Percentiles rank a stretch among this genome's conserved stretches.
Evolutionary conservation across 352 stramenopile genomes (phyloP).

Genomic region (Thraustotheca clavata): DNA sequence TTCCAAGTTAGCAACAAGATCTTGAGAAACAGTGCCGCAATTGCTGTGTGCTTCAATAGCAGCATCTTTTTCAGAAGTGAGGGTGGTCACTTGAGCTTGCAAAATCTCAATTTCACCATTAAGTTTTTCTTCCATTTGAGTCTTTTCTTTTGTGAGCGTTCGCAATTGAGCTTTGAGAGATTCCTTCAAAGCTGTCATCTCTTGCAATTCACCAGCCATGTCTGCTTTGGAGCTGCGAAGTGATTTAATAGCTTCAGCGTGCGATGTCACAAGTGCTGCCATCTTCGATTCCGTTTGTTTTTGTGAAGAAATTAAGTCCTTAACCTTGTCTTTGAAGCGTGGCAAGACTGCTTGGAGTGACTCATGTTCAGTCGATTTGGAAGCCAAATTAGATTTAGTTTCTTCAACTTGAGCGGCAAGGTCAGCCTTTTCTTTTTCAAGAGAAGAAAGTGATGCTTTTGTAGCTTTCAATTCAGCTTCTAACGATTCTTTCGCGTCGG

Average conservation of each 20-base stretch:
- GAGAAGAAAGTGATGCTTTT: not conserved
- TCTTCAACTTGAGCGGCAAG: not conserved
- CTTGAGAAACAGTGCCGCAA: not conserved
- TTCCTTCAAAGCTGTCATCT: not conserved
- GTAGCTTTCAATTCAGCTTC: not conserved
- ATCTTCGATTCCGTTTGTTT: not conserved
- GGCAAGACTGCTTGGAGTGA: constrained; percentile 1
- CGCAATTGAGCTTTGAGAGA: not conserved
- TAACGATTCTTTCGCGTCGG: not conserved
- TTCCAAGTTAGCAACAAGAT: not conserved
- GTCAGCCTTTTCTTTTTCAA: not conserved
- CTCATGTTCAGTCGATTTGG: not conserved
- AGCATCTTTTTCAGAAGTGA: not conserved
- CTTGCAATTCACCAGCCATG: not conserved
- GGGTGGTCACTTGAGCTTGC: not conserved
- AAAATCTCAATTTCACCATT: not conserved
- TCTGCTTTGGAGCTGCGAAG: constrained; percentile 5
- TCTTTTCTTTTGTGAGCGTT: not conserved
- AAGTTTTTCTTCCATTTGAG: not conserved
- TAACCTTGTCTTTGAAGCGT: constrained; percentile 18
- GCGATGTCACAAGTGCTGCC: not conserved
- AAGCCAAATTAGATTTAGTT: not conserved
- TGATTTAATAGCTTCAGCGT: not conserved
- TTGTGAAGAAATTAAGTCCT: not conserved
- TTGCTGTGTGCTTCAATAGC: not conserved